Evolutionary conservation across 78 protist genomes (phyloP).

Genomic region (Dictyostelium intermedium): DNA sequence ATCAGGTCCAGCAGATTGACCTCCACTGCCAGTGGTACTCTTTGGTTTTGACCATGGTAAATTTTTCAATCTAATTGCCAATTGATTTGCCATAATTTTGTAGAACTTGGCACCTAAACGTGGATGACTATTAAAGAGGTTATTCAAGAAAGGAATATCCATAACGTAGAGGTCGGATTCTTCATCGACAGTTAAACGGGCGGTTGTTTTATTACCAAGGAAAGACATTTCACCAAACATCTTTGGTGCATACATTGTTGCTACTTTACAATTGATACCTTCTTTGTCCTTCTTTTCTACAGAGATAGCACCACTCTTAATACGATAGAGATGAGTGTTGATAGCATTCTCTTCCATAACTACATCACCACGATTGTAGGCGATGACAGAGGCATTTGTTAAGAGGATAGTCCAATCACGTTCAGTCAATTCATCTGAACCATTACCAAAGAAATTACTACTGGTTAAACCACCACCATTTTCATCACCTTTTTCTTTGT

Average conservation of each 20-base stretch:
- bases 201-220: constrained; percentile 84
- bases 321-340: constrained; percentile 75
- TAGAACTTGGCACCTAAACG: constrained; percentile 72
- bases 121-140: constrained; percentile 60
- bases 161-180: constrained; percentile 76
- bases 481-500: background rate
- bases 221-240: constrained; percentile 86
- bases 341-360: constrained; percentile 78
- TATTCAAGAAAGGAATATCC: constrained; percentile 78
- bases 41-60: constrained; percentile 57
- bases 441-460: constrained; percentile 50
- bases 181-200: constrained; percentile 69
- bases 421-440: constrained; percentile 65
- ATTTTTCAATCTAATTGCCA: constrained; percentile 65
- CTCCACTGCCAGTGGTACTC: background rate
- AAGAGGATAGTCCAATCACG: constrained; percentile 81
- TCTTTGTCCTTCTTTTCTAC: constrained; percentile 65
- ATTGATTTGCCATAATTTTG: constrained; percentile 77
- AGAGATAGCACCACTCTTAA: constrained; percentile 62
- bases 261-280: constrained; percentile 29
- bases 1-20: background rate
- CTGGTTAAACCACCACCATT: background rate
- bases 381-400: constrained; percentile 73
- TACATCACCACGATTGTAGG: constrained; percentile 81
- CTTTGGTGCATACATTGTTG: constrained; percentile 71